Percentiles rank a stretch among this genome's conserved stretches.
These are phyloP conservation scores for Excoecaria agallocha DNA, from an alignment of 345 rosid species.

Conservation along the genomic window DNA sequence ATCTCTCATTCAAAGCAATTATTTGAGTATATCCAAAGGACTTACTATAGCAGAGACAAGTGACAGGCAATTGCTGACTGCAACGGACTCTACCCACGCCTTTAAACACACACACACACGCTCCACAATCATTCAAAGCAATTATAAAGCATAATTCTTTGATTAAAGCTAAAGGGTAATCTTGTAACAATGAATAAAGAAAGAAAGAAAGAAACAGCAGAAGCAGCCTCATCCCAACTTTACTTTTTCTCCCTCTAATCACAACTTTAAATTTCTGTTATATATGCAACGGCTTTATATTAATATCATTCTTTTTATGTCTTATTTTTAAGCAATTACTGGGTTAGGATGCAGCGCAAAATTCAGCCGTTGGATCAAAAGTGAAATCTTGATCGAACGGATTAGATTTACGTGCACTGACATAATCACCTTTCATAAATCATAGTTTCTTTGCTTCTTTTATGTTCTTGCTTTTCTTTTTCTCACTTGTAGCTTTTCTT, in stretches of 20 bases:
- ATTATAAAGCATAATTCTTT: conserved; percentile 39
- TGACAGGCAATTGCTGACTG: too few relatives aligned
- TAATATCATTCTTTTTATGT: too few relatives aligned
- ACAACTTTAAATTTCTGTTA: conserved; percentile 50
- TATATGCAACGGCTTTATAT: conserved; percentile 33
- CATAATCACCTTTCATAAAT: too few relatives aligned
- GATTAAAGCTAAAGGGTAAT: conserved; percentile 60
- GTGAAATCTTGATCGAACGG: too few relatives aligned
- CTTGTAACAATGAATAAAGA: conserved; percentile 37
- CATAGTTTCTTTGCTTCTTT: neutral
- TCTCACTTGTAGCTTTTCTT: conserved; percentile 8
- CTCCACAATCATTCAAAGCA: conserved; percentile 53
- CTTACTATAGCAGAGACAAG: too few relatives aligned
- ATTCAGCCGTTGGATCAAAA: too few relatives aligned
- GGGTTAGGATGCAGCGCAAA: too few relatives aligned
- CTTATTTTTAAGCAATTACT: too few relatives aligned
- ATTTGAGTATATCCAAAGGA: too few relatives aligned
- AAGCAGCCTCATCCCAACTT: conserved; percentile 30
- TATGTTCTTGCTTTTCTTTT: neutral
- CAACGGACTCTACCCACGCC: too few relatives aligned
- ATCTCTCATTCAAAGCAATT: conserved; percentile 50
- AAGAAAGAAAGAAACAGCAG: conserved; percentile 4
- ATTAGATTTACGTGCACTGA: too few relatives aligned
- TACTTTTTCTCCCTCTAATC: conserved; percentile 34
- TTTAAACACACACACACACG: too few relatives aligned